Percentiles rank a stretch among this genome's conserved stretches.
Evolutionary conservation across 2,329 filamentous ascomycete species (phyloP).

Genomic region (Pseudocercospora macadamiae): DNA sequence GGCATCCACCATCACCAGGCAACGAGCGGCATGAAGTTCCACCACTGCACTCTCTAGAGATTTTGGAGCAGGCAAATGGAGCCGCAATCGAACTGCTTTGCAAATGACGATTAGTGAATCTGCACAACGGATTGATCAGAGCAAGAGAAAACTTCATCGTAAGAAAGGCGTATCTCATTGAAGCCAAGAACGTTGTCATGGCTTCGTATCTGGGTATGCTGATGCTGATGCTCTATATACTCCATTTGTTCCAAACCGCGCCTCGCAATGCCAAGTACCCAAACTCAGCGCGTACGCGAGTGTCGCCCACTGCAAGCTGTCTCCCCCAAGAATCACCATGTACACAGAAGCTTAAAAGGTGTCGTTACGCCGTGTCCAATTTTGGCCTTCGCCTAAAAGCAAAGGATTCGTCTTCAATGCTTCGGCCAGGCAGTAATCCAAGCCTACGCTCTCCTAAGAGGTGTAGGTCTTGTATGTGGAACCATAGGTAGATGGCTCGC

Average conservation of each 20-base stretch:
- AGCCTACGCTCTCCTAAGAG: too few relatives aligned
- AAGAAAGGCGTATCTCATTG: slow-evolving; percentile 15
- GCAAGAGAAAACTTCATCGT: neutral
- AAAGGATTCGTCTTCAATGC: too few relatives aligned
- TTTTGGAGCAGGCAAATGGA: too few relatives aligned
- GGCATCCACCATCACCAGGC: too few relatives aligned
- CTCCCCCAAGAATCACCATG: slow-evolving; percentile 11
- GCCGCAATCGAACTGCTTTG: too few relatives aligned
- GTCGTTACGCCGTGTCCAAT: slow-evolving; percentile 9
- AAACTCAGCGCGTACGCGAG: slow-evolving; percentile 12
- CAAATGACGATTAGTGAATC: too few relatives aligned
- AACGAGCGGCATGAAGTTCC: too few relatives aligned
- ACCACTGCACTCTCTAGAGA: too few relatives aligned
- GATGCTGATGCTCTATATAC: slow-evolving; percentile 13
- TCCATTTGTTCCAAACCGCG: slow-evolving; percentile 4
- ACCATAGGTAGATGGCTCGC: slow-evolving; percentile 35
- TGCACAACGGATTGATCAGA: neutral
- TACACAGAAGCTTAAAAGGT: slow-evolving; percentile 17
- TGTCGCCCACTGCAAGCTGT: neutral
- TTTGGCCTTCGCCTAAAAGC: slow-evolving; percentile 7
- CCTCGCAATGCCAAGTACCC: slow-evolving; percentile 14
- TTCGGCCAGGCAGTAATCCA: too few relatives aligned
- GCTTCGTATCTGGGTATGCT: slow-evolving; percentile 14
- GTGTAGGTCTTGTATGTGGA: slow-evolving; percentile 34
- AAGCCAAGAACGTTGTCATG: slow-evolving; percentile 10